Base-by-base conservation (phyloP, 2,329 filamentous ascomycete genomes). In the Alternaria metachromatica region DNA sequence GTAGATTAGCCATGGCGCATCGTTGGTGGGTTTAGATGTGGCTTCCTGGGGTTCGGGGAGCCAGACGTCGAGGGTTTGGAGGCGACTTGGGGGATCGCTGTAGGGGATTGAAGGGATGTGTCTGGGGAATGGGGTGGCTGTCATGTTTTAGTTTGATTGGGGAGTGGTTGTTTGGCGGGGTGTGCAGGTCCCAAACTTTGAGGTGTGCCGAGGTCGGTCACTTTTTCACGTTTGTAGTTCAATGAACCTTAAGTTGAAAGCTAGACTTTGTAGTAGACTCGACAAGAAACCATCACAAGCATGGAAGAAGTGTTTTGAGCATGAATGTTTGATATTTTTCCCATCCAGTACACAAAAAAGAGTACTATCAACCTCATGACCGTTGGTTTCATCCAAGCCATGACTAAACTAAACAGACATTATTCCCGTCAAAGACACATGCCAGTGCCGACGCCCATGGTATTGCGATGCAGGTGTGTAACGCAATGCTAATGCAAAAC, bases 51-150 rank as follows among this genome's bases (percentile, higher is more conserved):
- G 76, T 1, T 76, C 70, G 12, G 81, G 81, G 2, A 84, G 77
- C 73, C 80, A 83, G 33, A 82, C 60, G 58, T 82, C 78, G 10
- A 84, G 71, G 0, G 80, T 83, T 65, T 83, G 82, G 20, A 84
- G 78, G 12, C 56, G 69, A 43, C 72, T 71, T 8, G 70, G 50
- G 7, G 69, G 63, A 33, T 61, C 50, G 41, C 67, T 72, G 69
- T 80, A 80, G 8, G 74, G 71, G 43, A 77, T 55, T 6, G 71
- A 67, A 41, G 64, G 61, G 63, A 68, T 60, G 58, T 70, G 67
- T 50, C 51, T 63, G 55, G 66, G 71, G 51, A 65, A 67, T 9
- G 55, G 30, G 58, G 58, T 58, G 48, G 66, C 46, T 49, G 66
- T 66, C 70, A 73, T 73, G 59, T 58, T 68, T 64, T 51, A 60